phyloP scores from a whole-genome alignment of 1,284 basidiomycete species.

The Naganishia albida region DNA sequence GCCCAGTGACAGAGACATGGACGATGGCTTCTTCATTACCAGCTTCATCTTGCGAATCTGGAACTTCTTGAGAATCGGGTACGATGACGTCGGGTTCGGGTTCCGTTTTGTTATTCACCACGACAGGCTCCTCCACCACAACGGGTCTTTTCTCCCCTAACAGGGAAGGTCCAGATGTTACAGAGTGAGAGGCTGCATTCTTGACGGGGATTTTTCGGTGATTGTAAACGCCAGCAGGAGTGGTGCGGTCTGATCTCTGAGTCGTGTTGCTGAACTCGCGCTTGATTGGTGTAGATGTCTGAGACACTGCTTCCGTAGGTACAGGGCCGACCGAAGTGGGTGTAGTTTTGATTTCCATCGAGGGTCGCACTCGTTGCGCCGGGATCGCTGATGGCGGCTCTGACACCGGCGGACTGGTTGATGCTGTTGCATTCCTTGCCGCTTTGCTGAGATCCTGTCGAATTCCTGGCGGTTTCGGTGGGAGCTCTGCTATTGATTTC shows the following conservation, averaged over 20 bases:
- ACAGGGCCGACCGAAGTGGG: neutral
- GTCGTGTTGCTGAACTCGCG: neutral
- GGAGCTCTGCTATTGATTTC: neutral
- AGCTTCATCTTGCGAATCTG: conserved; percentile 26
- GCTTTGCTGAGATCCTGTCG: conserved; percentile 3
- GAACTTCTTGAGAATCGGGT: conserved; percentile 25
- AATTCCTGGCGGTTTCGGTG: neutral
- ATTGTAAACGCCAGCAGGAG: conserved; percentile 8
- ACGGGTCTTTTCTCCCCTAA: conserved; percentile 13
- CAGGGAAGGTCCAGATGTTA: conserved; percentile 1
- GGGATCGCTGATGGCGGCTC: neutral
- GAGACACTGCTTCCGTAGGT: neutral
- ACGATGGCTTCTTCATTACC: neutral
- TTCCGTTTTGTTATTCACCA: neutral
- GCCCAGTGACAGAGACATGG: neutral
- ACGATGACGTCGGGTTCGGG: conserved; percentile 7
- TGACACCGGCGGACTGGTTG: conserved; percentile 16
- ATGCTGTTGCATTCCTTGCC: conserved; percentile 7
- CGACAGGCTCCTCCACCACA: neutral
- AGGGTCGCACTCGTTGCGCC: neutral
- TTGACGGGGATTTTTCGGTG: conserved; percentile 26
- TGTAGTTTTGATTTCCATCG: neutral
- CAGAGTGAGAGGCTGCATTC: conserved; percentile 15
- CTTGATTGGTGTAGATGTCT: neutral
- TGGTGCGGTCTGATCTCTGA: neutral